phyloP scores from a whole-genome alignment of 1,284 basidiomycete genomes.

The Apiotrichum akiyoshidainum region DNA sequence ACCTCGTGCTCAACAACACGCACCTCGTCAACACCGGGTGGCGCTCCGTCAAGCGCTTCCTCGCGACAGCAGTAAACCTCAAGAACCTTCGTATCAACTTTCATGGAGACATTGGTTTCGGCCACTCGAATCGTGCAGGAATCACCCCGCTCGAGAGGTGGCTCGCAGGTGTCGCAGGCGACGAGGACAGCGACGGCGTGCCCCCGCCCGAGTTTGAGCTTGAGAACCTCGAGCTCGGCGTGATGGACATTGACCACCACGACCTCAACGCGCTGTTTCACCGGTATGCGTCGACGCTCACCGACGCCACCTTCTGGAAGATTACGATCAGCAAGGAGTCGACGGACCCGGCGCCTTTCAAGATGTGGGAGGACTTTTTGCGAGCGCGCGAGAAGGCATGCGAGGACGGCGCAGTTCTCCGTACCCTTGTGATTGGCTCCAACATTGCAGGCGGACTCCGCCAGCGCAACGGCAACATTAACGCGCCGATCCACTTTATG shows the following conservation, averaged over 20 bases:
- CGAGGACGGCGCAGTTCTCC: background rate
- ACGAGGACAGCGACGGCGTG: background rate
- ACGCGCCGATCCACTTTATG: too few species aligned
- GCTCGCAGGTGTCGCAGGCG: too few species aligned
- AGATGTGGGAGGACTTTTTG: background rate
- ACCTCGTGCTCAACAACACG: background rate
- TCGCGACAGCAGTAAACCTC: background rate
- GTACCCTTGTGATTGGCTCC: too few species aligned
- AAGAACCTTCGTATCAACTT: conserved; percentile 4
- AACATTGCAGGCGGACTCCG: too few species aligned
- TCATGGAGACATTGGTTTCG: background rate
- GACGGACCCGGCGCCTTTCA: background rate
- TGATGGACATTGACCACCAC: background rate
- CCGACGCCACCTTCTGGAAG: background rate
- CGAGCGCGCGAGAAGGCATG: background rate
- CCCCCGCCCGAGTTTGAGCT: background rate
- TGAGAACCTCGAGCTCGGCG: background rate
- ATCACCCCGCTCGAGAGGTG: too few species aligned
- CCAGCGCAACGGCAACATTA: too few species aligned
- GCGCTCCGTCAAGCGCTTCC: background rate
- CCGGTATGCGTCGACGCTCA: background rate
- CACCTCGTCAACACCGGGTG: background rate
- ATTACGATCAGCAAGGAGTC: background rate
- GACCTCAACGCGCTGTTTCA: background rate
- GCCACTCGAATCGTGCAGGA: too few species aligned